A percentile compares a stretch with the other conserved stretches of the same genome.
These are phyloP conservation scores for Durio zibethinus DNA, from an alignment of 345 rosid species.

Conservation along the genomic window DNA sequence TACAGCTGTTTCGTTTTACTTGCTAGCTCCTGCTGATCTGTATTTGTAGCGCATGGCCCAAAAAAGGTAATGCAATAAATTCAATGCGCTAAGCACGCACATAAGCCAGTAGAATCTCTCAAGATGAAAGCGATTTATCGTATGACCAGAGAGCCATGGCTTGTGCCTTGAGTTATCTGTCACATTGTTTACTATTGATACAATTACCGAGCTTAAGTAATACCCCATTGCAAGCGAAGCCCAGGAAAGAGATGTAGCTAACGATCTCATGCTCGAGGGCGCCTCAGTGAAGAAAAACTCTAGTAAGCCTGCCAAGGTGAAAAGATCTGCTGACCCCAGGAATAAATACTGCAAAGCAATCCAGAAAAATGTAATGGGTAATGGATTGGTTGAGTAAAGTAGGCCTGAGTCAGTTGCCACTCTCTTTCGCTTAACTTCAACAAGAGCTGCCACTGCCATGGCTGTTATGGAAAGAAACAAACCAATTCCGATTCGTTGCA, in stretches of 20 bases:
- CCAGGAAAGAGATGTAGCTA: conserved; percentile 73
- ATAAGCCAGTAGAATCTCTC: conserved; percentile 69
- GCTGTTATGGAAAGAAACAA: conserved; percentile 59
- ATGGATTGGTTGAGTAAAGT: conserved; percentile 35
- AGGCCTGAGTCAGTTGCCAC: conserved; percentile 44
- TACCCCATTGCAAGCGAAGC: conserved; percentile 75
- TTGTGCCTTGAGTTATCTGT: conserved; percentile 38
- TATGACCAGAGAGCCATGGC: conserved; percentile 57
- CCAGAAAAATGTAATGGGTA: conserved; percentile 67
- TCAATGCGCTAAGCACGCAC: conserved; percentile 49
- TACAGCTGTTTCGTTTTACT: not conserved
- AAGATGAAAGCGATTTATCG: conserved; percentile 43
- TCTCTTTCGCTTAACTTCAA: conserved; percentile 64
- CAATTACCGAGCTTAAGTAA: conserved; percentile 66
- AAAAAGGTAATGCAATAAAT: conserved; percentile 58
- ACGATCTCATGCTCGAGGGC: conserved; percentile 66
- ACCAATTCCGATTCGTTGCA: conserved; percentile 72
- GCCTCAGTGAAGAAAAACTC: conserved; percentile 86
- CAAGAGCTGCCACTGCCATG: conserved; percentile 71
- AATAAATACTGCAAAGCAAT: conserved; percentile 69
- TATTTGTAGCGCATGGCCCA: conserved; percentile 62
- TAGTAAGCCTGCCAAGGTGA: conserved; percentile 67
- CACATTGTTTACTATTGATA: conserved; percentile 50
- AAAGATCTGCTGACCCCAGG: conserved; percentile 78
- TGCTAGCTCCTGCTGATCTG: conserved; percentile 31